Conservation (phyloP, 345 rosid species). For the Gossypium raimondii region DNA sequence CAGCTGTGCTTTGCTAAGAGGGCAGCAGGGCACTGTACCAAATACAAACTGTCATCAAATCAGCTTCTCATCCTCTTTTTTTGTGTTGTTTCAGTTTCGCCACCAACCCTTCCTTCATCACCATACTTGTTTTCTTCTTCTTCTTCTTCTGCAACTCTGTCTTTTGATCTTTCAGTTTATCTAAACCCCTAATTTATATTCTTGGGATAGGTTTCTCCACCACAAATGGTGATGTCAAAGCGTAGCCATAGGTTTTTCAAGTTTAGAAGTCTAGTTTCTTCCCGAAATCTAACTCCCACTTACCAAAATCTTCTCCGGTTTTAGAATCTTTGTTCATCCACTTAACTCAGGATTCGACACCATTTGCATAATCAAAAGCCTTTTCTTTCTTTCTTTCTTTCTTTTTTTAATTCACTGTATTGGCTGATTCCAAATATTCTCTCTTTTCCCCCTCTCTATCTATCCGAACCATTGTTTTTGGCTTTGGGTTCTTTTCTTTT, state of each 20-base stretch:
- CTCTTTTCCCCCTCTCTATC: slow-evolving; percentile 4
- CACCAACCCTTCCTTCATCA: background rate
- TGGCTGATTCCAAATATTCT: slow-evolving; percentile 30
- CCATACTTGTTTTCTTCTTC: background rate
- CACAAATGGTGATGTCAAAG: slow-evolving; percentile 57
- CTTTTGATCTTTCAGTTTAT: background rate
- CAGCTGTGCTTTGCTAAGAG: background rate
- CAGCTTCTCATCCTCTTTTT: background rate
- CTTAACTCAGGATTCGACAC: no score
- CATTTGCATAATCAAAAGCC: no score
- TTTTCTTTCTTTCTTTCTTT: background rate
- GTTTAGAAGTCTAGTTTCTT: slow-evolving; percentile 40
- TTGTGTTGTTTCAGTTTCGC: background rate
- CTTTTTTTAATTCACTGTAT: background rate
- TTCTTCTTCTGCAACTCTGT: background rate
- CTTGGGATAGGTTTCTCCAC: slow-evolving; percentile 16
- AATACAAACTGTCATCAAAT: background rate
- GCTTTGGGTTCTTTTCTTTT: background rate
- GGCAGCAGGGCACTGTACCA: background rate
- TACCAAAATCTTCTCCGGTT: background rate
- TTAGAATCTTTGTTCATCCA: background rate
- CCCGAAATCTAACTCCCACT: background rate
- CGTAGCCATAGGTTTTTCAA: slow-evolving; percentile 68
- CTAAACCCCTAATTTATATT: background rate
- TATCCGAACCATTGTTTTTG: background rate